Evolutionary conservation across 2,329 filamentous ascomycete species (phyloP).

Genomic region (Sporothrix sp.): DNA sequence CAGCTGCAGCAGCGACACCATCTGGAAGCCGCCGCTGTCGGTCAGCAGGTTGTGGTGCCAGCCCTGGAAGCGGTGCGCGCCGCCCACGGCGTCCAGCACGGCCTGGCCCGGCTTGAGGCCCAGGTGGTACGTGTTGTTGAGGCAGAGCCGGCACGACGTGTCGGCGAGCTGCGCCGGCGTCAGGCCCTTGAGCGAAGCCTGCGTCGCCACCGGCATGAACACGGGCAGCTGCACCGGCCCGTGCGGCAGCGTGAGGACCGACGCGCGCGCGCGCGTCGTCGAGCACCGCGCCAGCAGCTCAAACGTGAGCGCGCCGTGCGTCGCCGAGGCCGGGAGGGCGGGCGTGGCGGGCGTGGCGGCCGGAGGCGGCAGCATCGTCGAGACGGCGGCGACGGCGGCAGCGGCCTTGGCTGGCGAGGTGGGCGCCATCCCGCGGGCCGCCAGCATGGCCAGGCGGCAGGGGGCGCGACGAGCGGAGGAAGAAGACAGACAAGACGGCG

Average conservation of each 20-base stretch:
- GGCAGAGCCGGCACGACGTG: conserved; percentile 77
- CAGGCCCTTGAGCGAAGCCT: conserved; percentile 88
- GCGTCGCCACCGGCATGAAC: conserved; percentile 98
- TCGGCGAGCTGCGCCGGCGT: conserved; percentile 87
- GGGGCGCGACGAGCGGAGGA: neutral
- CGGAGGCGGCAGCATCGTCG: neutral
- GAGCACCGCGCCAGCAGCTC: conserved; percentile 23
- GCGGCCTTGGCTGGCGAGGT: conserved; percentile 8
- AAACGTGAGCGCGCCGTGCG: conserved; percentile 24
- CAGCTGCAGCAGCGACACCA: conserved; percentile 91
- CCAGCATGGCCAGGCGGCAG: conserved; percentile 16
- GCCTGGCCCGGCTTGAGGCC: conserved; percentile 91
- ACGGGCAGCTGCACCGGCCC: conserved; percentile 82
- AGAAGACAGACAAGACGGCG: neutral
- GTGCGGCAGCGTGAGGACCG: conserved; percentile 80
- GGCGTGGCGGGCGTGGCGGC: conserved; percentile 6
- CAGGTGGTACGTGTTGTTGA: conserved; percentile 98
- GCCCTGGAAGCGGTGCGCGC: conserved; percentile 87
- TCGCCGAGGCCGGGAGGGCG: conserved; percentile 16
- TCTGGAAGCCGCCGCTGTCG: conserved; percentile 78
- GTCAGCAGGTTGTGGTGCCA: conserved; percentile 96
- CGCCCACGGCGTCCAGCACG: conserved; percentile 75
- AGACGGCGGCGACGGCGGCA: neutral
- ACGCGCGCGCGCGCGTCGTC: conserved; percentile 91
- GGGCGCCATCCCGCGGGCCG: conserved; percentile 21